Evolutionary conservation across 1,139 yeast species (phyloP), one percentile per base, ranked within the genome.

Genomic region (Meyerozyma guilliermondii): DNA sequence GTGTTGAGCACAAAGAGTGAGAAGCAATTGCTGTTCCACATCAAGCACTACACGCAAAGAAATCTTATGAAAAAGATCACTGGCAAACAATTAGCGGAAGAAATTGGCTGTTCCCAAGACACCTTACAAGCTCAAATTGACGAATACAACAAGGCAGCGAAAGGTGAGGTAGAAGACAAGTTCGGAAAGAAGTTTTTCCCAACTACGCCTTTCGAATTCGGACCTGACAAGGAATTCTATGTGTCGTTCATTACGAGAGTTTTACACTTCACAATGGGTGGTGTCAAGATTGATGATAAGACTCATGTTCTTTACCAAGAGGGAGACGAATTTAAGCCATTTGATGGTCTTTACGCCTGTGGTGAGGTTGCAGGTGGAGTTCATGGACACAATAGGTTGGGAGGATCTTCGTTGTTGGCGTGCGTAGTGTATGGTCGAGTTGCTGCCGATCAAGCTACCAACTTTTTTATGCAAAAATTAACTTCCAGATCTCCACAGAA

Each of bases 231-330:
- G 6, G 57, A 55, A 18, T 72, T 66, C 50, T 76, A 75, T 52
- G 78, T 76, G 24, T 78, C 83, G 1, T 74, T 66, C 49, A 74
- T 84, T 39, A 83, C 92, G 2, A 80, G 94, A 34, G 94, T 86
- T 2, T 77, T 87, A 34, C 95, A 87, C 58, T 87, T 85, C 65
- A 85, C 95, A 7, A 83, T 86, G 89, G 95, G 95, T 29, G 95
- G 95, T 37, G 82, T 84, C 28, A 78, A 78, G 56, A 82, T 84
- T 54, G 78, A 83, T 55, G 75, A 71, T 38, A 62, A 71, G 39
- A 66, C 84, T 0, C 76, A 81, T 52, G 87, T 84, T 2, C 50
- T 83, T 40, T 65, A 69, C 41, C 62, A 64, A 28, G 56, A 60
- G 10, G 66, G 66, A n/a, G 50, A 49, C 1, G 49, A 52, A 9